Evolutionary conservation across 148 eudicot genomes (phyloP).

Genomic region (Cornus kousa): DNA sequence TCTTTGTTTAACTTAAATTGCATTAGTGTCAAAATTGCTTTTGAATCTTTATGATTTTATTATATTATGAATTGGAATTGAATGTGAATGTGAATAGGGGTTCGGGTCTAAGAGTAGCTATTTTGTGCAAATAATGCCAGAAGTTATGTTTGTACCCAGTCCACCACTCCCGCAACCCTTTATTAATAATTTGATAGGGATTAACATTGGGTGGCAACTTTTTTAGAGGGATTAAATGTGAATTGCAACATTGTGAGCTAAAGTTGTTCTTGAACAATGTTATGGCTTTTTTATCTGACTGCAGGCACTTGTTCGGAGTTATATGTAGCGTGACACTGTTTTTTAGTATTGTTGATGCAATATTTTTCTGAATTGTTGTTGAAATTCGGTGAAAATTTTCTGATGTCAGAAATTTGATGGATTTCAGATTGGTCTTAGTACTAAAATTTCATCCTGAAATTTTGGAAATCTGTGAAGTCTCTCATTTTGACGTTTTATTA

Average conservation of each 20-base stretch:
- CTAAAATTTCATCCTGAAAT: background rate
- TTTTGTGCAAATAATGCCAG: background rate
- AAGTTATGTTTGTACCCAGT: no score
- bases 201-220: background rate
- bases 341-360: background rate
- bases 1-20: background rate
- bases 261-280: background rate
- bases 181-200: background rate
- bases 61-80: no score
- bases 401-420: background rate
- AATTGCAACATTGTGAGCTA: background rate
- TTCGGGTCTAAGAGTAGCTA: no score
- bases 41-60: background rate
- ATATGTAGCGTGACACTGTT: background rate
- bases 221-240: background rate
- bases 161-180: no score
- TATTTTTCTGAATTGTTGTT: background rate
- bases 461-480: background rate
- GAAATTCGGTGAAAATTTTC: background rate
- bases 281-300: background rate
- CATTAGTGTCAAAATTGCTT: background rate
- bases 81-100: no score
- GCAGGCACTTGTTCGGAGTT: no score
- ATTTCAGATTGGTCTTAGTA: background rate
- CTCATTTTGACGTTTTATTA: background rate